Evolutionary conservation across 768 basidiomycete genomes (phyloP), one percentile per base, ranked within the genome.

Genomic region (Cyathus striatus): DNA sequence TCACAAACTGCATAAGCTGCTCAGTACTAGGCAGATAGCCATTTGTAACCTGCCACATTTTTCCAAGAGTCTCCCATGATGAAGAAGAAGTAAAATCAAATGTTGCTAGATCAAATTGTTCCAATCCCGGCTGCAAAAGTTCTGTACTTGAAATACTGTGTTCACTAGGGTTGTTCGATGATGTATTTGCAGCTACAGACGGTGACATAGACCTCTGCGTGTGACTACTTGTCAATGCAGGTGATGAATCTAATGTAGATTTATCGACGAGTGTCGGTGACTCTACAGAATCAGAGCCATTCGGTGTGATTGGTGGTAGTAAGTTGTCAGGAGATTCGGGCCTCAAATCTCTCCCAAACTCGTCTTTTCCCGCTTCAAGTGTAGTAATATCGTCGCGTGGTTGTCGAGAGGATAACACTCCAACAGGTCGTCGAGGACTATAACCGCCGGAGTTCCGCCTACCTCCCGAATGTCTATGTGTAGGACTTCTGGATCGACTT

Each of bases 331-430:
- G 68, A 27, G 85, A 80, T 32, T 66, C 62, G 25, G 75, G 65
- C 53, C 88, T 75, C 56, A 89, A 73, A 59, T 90, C 87, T 53
- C 89, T 81, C 51, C 89, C 88, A 63, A 91, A 91, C 62, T 91
- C 88, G 74, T 91, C 88, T 63, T 81, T 88, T 44, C 67, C 80
- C n/a, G 64, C 40, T 49, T 49, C 56, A 56, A 54, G 48, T 36
- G 43, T 49, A 18, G 54, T 24, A 30, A 54, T 52, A 43, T 58
- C 51, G 52, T 59, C 47, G 49, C 49, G 57, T 41, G 53, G 55
- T 39, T 55, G 43, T 34, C 50, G 53, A 42, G 60, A 22, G 41
- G 52, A 36, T 24, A 58, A 52, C 23, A 65, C 54, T 43, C 63
- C 54, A 34, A 67, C 57, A 37, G 70, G 66, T 51, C 74, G 71